Evolutionary conservation across 2,329 filamentous ascomycete species (phyloP).

Genomic region (Thielaviopsis euricoi): DNA sequence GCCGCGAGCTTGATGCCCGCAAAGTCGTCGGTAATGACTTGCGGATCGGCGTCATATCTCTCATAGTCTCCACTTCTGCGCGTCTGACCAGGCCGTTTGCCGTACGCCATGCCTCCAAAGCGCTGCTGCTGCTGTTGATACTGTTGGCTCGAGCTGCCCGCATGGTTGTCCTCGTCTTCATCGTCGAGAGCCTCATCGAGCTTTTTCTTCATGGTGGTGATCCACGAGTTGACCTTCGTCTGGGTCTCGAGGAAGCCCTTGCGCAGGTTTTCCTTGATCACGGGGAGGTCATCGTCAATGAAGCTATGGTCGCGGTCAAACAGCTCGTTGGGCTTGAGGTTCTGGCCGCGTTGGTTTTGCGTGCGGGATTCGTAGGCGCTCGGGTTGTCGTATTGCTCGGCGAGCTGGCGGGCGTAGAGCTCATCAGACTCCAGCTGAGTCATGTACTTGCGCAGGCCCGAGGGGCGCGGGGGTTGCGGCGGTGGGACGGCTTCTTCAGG

Average conservation of each 20-base stretch:
- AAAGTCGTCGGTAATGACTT: conserved; percentile 83
- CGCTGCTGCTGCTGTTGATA: neutral
- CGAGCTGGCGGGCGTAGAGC: conserved; percentile 77
- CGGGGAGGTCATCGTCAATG: conserved; percentile 85
- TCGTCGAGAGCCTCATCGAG: conserved; percentile 79
- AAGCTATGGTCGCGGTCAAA: conserved; percentile 68
- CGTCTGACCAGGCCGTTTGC: conserved; percentile 40
- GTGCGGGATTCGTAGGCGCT: conserved; percentile 41
- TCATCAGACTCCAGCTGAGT: conserved; percentile 84
- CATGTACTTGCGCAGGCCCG: conserved; percentile 40
- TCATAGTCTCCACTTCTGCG: conserved; percentile 74
- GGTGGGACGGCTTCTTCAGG: conserved; percentile 34
- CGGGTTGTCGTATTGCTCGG: conserved; percentile 67
- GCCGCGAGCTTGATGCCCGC: conserved; percentile 46
- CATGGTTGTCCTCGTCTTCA: conserved; percentile 32
- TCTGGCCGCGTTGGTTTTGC: conserved; percentile 19
- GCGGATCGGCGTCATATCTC: conserved; percentile 86
- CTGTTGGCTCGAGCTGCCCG: neutral
- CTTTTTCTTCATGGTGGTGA: conserved; percentile 79
- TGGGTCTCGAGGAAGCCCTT: conserved; percentile 95
- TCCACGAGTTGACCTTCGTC: conserved; percentile 82
- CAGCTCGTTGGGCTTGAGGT: conserved; percentile 34
- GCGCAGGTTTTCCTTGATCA: conserved; percentile 81
- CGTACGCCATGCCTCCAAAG: conserved; percentile 15
- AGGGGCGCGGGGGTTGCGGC: conserved; percentile 63